Evolutionary conservation across 306 rosid genomes (phyloP).

Genomic region (Herpetospermum pedunculosum): DNA sequence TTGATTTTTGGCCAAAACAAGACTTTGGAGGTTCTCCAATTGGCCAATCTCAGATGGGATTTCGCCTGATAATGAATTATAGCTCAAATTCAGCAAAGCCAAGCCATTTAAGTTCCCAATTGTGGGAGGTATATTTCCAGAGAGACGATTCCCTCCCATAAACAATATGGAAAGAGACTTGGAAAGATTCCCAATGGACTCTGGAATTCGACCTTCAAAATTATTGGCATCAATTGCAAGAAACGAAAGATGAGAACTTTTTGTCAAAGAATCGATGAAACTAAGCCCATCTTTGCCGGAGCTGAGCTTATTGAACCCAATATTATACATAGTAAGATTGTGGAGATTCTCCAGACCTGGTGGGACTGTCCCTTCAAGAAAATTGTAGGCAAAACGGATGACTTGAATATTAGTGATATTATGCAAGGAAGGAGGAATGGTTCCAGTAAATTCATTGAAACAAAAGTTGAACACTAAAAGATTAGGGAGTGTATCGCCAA

Average conservation of each 20-base stretch:
- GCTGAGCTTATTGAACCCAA: constrained; percentile 43
- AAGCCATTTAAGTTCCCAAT: constrained; percentile 37
- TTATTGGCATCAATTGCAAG: constrained; percentile 45
- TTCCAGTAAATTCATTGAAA: constrained; percentile 43
- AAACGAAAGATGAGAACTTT: constrained; percentile 33
- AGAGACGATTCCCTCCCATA: constrained; percentile 53
- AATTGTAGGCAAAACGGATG: constrained; percentile 36
- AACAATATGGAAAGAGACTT: constrained; percentile 26
- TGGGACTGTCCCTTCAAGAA: constrained; percentile 51
- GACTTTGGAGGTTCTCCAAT: constrained; percentile 30
- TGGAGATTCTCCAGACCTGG: constrained; percentile 66
- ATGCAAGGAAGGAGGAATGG: constrained; percentile 58
- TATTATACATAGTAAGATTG: constrained; percentile 38
- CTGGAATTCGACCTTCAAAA: constrained; percentile 51
- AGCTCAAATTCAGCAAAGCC: constrained; percentile 38
- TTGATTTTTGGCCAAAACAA: constrained; percentile 32
- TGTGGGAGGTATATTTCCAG: constrained; percentile 47
- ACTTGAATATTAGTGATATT: constrained; percentile 42
- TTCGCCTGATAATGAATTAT: constrained; percentile 42
- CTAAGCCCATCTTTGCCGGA: constrained; percentile 26
- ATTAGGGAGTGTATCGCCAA: constrained; percentile 49
- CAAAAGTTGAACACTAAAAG: constrained; percentile 38
- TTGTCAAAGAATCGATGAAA: constrained; percentile 40
- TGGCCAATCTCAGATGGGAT: constrained; percentile 49
- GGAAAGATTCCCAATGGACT: constrained; percentile 57